These are phyloP conservation scores for Sporopachydermia quercuum DNA, from an alignment of 805 yeast genomes.

Conservation along the genomic window DNA sequence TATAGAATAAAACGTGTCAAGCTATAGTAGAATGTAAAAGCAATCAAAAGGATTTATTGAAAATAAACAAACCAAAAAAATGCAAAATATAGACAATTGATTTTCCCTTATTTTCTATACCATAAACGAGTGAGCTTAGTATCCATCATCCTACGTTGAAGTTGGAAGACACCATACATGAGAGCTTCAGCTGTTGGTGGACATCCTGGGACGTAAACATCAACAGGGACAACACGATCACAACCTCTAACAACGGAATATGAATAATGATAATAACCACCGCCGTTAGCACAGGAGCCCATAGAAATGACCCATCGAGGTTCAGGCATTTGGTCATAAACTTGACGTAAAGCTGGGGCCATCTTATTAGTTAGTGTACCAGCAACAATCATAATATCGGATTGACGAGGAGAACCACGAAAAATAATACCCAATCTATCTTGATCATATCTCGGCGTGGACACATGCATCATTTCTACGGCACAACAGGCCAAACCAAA, in stretches of 20 bases:
- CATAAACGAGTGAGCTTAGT: constrained; percentile 72
- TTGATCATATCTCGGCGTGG: constrained; percentile 84
- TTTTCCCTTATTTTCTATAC: constrained; percentile 49
- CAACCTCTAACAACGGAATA: constrained; percentile 84
- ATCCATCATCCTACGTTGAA: constrained; percentile 81
- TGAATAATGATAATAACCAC: constrained; percentile 84
- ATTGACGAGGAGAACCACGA: constrained; percentile 88
- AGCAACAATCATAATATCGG: constrained; percentile 85
- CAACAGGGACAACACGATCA: constrained; percentile 79
- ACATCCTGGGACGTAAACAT: constrained; percentile 84
- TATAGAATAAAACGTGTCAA: too few species aligned
- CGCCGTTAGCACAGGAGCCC: constrained; percentile 93
- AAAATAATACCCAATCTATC: constrained; percentile 85
- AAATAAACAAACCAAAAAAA: neutral
- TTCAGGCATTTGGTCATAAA: constrained; percentile 88
- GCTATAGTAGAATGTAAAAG: neutral
- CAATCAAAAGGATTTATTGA: neutral
- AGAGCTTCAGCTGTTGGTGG: constrained; percentile 87
- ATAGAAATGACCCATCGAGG: constrained; percentile 90
- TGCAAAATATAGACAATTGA: too few species aligned
- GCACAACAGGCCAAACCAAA: constrained; percentile 91
- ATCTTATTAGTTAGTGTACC: constrained; percentile 84
- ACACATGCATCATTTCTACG: constrained; percentile 89
- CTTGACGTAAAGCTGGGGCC: constrained; percentile 91
- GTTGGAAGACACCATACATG: constrained; percentile 79